Evolutionary conservation across 805 yeast species (phyloP).

Genomic region (Barnettozyma botsteinii): DNA sequence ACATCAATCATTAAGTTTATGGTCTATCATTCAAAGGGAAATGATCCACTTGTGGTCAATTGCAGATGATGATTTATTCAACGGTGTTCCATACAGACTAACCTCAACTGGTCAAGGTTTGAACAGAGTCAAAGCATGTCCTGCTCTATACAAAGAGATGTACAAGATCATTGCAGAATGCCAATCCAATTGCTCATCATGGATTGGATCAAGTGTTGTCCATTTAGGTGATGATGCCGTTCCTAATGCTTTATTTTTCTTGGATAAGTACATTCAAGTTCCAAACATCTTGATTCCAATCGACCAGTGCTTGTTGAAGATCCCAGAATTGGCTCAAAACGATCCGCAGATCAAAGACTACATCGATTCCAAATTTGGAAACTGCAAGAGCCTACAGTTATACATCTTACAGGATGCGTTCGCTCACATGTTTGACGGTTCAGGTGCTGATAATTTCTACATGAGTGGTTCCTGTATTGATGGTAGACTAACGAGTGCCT

Average conservation of each 20-base stretch:
- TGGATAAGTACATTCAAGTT: conserved; percentile 76
- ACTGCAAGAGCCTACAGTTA: conserved; percentile 46
- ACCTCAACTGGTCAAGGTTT: conserved; percentile 79
- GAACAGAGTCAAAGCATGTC: conserved; percentile 71
- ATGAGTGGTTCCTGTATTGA: conserved; percentile 84
- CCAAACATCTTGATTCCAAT: conserved; percentile 74
- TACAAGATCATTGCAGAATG: conserved; percentile 61
- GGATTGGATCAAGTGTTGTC: conserved; percentile 80
- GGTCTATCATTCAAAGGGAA: conserved; percentile 76
- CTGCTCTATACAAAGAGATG: conserved; percentile 64
- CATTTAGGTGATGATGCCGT: conserved; percentile 82
- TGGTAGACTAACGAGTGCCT: conserved; percentile 74
- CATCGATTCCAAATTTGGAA: conserved; percentile 53
- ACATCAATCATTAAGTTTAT: conserved; percentile 62
- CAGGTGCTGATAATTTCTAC: conserved; percentile 79
- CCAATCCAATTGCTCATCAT: conserved; percentile 52
- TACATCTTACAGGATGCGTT: conserved; percentile 36
- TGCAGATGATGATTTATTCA: conserved; percentile 67
- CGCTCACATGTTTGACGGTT: conserved; percentile 58
- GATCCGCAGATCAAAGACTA: conserved; percentile 46
- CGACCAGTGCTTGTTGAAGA: conserved; percentile 48
- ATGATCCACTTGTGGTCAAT: conserved; percentile 73
- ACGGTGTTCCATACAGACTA: conserved; percentile 48
- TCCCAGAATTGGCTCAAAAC: conserved; percentile 42
- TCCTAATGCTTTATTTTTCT: conserved; percentile 73